A percentile compares a stretch with the other conserved stretches of the same genome.
These are phyloP conservation scores for Trichopus zeylanicus DNA, from an alignment of 116 monocot species.

Conservation along the genomic window DNA sequence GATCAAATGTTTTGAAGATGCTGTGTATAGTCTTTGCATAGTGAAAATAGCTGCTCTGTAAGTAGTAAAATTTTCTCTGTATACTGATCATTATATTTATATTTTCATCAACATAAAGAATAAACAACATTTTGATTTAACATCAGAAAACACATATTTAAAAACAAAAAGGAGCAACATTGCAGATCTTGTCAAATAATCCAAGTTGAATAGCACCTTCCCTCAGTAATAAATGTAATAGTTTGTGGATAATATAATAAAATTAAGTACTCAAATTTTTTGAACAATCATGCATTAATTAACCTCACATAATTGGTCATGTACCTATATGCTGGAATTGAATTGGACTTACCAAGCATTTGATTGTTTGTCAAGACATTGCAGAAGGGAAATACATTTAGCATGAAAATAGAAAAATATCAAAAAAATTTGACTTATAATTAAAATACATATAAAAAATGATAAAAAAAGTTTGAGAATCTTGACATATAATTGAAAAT, in stretches of 20 bases:
- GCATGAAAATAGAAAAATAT: no score
- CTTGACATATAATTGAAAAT: no score
- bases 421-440: no score
- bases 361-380: conserved; percentile 33
- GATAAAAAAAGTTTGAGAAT: no score
- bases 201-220: conserved; percentile 77
- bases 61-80: not conserved
- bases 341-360: conserved; percentile 78
- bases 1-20: not conserved
- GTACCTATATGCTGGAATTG: conserved; percentile 61
- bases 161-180: not conserved
- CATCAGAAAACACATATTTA: not conserved
- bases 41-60: not conserved
- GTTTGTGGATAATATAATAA: conserved; percentile 26
- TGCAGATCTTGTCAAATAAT: conserved; percentile 35
- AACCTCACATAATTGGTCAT: not conserved
- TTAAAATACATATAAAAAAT: no score
- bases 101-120: not conserved
- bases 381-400: not conserved
- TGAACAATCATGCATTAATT: not conserved
- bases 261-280: not conserved
- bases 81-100: not conserved
- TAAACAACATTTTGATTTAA: not conserved
- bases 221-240: conserved; percentile 55
- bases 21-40: not conserved